Base-by-base conservation (phyloP, 768 basidiomycete species). In the Termitomyces sp. region DNA sequence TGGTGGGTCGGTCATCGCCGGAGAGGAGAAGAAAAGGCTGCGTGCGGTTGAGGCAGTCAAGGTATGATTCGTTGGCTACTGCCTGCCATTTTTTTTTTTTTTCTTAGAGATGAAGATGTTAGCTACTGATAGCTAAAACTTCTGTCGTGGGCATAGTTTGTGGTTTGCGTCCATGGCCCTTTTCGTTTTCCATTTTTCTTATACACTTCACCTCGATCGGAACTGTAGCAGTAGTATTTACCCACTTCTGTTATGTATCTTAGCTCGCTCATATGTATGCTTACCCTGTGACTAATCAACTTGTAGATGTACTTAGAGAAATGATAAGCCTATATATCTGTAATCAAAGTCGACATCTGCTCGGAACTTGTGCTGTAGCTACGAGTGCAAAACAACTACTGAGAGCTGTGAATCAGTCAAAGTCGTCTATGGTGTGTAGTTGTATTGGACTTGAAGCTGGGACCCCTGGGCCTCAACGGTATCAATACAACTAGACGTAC, bases 1-100 rank as follows among this genome's bases (percentile, higher is more conserved):
- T 8, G 66, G 19, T 64, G 65, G 65, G 21, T 24, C 7, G 42
- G 14, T 4, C 15, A 22, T 0, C 2, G 30, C 6, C 30, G 32
- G 21, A 22, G 15, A 15, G 46, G 15, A 6, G 35, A 48, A 1
- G 2, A 3, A 15, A 22, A 48, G 34, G 4, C 17, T 19, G 45
- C 4, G 12, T 40, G n/a, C 7, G 34, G 3, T n/a, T 38, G 10
- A 5, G n/a, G 2, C 8, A 19, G 40, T 30, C 17, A 30, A 2
- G n/a, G 1, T 24, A n/a, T 11, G 28, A 11, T 19, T 32, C 19
- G 28, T 46, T 12, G 11, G 9, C n/a, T 46, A 19, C 26, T n/a
- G 10, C 45, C 6, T 45, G 28, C 10, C n/a, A n/a, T 28, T 28
- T 28, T 7, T 28, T 28, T 28, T 9, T 32, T 32, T 19, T 46